These are phyloP conservation scores for Boletus rubropictus DNA, from an alignment of 768 basidiomycete genomes.

Conservation along the genomic window DNA sequence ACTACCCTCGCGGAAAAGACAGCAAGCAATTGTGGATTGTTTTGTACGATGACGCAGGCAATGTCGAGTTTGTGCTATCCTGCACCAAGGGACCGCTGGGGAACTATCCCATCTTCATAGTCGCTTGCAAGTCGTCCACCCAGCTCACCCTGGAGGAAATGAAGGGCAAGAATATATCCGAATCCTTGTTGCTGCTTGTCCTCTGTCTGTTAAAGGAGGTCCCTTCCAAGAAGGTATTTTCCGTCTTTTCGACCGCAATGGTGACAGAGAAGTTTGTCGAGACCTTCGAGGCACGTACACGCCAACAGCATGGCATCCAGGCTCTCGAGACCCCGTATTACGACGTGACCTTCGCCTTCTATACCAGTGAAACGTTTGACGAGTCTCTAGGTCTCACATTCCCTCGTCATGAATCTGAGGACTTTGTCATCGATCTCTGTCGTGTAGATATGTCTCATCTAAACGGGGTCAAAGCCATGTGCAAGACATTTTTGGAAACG, in stretches of 20 bases:
- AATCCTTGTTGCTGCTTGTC: conserved; percentile 10
- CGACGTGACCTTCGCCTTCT: conserved; percentile 51
- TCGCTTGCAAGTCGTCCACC: conserved; percentile 11
- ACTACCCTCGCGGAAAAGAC: background rate
- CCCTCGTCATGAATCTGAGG: background rate
- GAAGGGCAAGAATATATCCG: background rate
- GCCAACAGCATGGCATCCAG: conserved; percentile 15
- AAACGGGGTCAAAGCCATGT: conserved; percentile 38
- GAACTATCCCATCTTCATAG: conserved; percentile 13
- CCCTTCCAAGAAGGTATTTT: conserved; percentile 36
- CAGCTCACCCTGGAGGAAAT: conserved; percentile 13
- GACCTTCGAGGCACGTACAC: conserved; percentile 37
- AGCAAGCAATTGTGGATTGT: conserved; percentile 30
- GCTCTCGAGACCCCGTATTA: conserved; percentile 47
- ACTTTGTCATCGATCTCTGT: conserved; percentile 27
- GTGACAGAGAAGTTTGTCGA: conserved; percentile 44
- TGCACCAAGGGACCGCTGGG: conserved; percentile 3
- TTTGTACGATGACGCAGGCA: conserved; percentile 15
- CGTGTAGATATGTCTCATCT: conserved; percentile 31
- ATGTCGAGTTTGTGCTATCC: conserved; percentile 8
- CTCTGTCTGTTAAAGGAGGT: conserved; percentile 10
- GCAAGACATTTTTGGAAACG: conserved; percentile 50
- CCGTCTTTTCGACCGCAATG: conserved; percentile 53
- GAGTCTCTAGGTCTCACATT: background rate
- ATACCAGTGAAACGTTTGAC: conserved; percentile 40